phyloP scores from a whole-genome alignment of 1,284 basidiomycete species.

The Tremellales sp. region DNA sequence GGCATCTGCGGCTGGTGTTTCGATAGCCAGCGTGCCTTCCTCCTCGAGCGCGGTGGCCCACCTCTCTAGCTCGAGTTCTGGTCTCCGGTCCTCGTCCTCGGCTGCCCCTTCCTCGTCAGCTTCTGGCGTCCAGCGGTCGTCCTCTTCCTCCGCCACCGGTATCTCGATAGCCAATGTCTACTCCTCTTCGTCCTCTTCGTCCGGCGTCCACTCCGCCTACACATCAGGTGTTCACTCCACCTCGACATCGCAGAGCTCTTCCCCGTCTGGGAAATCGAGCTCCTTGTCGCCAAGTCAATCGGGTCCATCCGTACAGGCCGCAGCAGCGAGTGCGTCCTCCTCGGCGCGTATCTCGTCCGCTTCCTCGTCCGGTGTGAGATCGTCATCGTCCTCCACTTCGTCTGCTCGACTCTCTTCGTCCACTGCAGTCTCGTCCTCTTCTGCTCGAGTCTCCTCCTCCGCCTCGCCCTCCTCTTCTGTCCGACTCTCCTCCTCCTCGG shows the following conservation, averaged over 20 bases:
- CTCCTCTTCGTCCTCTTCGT: constrained; percentile 5
- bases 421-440: constrained; percentile 4
- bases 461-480: constrained; percentile 6
- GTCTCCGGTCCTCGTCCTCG: not conserved
- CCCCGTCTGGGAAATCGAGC: constrained; percentile 12
- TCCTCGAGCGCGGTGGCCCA: constrained; percentile 4
- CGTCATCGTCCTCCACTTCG: constrained; percentile 3
- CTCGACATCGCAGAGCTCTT: not conserved
- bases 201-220: not conserved
- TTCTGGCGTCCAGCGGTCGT: not conserved
- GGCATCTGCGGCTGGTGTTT: constrained; percentile 4
- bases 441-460: constrained; percentile 3
- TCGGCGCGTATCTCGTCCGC: constrained; percentile 6
- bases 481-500: not conserved
- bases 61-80: constrained; percentile 4
- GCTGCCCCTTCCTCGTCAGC: constrained; percentile 5
- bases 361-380: constrained; percentile 4
- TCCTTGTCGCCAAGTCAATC: constrained; percentile 16
- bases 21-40: constrained; percentile 1
- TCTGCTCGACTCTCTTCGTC: constrained; percentile 34
- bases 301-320: no score
- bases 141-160: constrained; percentile 9
- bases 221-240: constrained; percentile 3
- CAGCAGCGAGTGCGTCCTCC: not conserved
- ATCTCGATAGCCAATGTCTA: constrained; percentile 4